Evolutionary conservation across 345 rosid species (phyloP).

Genomic region (Kandelia obovata): DNA sequence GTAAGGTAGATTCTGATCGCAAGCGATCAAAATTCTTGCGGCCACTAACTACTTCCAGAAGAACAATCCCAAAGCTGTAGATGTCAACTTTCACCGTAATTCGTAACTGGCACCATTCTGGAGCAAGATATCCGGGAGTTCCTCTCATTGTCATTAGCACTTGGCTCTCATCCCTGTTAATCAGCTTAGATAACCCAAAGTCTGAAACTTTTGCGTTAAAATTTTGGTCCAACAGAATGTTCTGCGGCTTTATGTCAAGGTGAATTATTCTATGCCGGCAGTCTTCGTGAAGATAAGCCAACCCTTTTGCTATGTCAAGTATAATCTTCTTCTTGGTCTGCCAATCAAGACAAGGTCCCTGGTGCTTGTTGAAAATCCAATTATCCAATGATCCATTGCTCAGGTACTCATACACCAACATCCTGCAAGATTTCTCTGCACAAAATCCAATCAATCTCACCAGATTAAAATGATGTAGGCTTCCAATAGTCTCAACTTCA

Average conservation of each 20-base stretch:
- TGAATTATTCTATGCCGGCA: conserved; percentile 19
- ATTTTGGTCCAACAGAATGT: conserved; percentile 8
- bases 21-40: conserved; percentile 62
- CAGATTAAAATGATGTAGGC: conserved; percentile 16
- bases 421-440: conserved; percentile 11
- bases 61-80: conserved; percentile 71
- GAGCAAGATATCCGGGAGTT: conserved; percentile 25
- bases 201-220: conserved; percentile 25
- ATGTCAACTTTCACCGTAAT: conserved; percentile 69
- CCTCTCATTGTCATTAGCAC: conserved; percentile 23
- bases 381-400: conserved; percentile 13
- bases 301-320: conserved; percentile 10
- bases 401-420: conserved; percentile 17
- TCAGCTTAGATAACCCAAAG: conserved; percentile 17
- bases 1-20: conserved; percentile 36
- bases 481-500: conserved; percentile 13
- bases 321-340: conserved; percentile 8
- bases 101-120: conserved; percentile 11
- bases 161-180: conserved; percentile 12
- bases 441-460: conserved; percentile 19
- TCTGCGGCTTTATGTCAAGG: conserved; percentile 18
- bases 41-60: conserved; percentile 71
- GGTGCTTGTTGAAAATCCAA: conserved; percentile 7
- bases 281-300: conserved; percentile 25
- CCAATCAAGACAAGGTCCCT: conserved; percentile 7